Conservation (phyloP, 2,329 filamentous ascomycete genomes). For the Arthroderma sp. region DNA sequence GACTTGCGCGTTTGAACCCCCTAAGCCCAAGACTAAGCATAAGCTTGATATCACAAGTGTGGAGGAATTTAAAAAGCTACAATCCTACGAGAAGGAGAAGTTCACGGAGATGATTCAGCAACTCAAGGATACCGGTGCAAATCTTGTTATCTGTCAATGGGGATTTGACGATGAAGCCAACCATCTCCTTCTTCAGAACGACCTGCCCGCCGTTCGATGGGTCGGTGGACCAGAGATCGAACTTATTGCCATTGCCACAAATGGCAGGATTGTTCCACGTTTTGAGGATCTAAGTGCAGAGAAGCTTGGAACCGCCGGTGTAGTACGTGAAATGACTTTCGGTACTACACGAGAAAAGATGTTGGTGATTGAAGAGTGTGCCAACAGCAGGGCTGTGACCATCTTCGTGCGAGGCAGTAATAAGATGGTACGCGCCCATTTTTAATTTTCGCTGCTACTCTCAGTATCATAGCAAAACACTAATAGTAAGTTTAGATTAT, state of each 20-base stretch:
- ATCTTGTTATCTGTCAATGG: constrained; percentile 98
- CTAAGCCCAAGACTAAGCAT: constrained; percentile 99
- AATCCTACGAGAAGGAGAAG: constrained; percentile 89
- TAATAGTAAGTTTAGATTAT: constrained; percentile 55
- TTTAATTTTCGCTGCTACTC: not conserved
- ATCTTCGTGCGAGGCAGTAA: constrained; percentile 95
- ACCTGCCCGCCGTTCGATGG: constrained; percentile 92
- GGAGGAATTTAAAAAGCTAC: constrained; percentile 95
- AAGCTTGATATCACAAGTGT: constrained; percentile 95
- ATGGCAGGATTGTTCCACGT: constrained; percentile 89
- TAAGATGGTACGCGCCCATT: constrained; percentile 66
- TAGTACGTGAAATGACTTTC: constrained; percentile 90
- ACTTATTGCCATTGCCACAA: constrained; percentile 94
- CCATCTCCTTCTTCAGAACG: constrained; percentile 89
- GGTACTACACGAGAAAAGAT: constrained; percentile 98
- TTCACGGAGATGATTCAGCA: constrained; percentile 98
- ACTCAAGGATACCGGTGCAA: constrained; percentile 94
- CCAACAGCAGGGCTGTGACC: constrained; percentile 91
- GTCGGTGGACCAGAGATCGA: constrained; percentile 97
- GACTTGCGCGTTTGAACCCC: constrained; percentile 95
- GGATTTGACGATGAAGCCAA: constrained; percentile 99
- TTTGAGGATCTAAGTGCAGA: constrained; percentile 87
- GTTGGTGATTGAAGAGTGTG: constrained; percentile 98
- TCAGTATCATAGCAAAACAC: not conserved
- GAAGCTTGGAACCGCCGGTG: constrained; percentile 80